Base-by-base conservation (phyloP, 805 yeast species). In the Priceomyces fermenticarens region DNA sequence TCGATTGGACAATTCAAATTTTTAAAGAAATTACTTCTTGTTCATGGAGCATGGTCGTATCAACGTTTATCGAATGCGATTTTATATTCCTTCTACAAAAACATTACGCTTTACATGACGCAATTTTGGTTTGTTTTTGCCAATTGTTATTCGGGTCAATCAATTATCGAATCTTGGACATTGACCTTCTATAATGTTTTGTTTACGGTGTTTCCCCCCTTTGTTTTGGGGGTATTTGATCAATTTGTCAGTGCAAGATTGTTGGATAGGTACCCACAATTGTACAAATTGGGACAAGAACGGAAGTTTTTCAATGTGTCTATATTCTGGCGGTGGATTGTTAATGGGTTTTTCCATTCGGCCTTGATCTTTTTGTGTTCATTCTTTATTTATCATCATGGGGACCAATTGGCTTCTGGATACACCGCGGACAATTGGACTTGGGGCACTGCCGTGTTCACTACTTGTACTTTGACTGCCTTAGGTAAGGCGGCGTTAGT, bases 21-120 rank as follows among this genome's bases (percentile, higher is more conserved):
- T 60, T 72, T 93, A 66, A 80, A 81, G 54, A 89, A 87, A 59
- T 66, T 93, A 41, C 66, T 93, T 33, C 72, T 93, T 34, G 99
- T 93, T 9, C 99, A 93, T 62, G 99, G 99, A 1, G 69, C 96
- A 7, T 93, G 99, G 99, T 88, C 96, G 32, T 93, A 93, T 60
- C 97, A 90, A 59, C 80, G 99, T 58, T 82, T 91, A 40, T 85
- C 96, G 10, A 83, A 84, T 52, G 97, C 97, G 1, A 91, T 93
- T 49, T 72, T 93, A 45, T 93, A 91, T 61, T 89, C 97, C 0
- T 93, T 93, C 56, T 93, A 93, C 78, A 93, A 93, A 66, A 93
- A 93, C 57, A 87, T 93, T 56, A 88, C 97, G 2, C 75, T 93
- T 43, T 95, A 91, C 65, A 87, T 93, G 96, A 88, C 97, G 3